A percentile compares a stretch with the other conserved stretches of the same genome.
Conservation (phyloP, 306 rosid species). For the Rosa lucieae region DNA sequence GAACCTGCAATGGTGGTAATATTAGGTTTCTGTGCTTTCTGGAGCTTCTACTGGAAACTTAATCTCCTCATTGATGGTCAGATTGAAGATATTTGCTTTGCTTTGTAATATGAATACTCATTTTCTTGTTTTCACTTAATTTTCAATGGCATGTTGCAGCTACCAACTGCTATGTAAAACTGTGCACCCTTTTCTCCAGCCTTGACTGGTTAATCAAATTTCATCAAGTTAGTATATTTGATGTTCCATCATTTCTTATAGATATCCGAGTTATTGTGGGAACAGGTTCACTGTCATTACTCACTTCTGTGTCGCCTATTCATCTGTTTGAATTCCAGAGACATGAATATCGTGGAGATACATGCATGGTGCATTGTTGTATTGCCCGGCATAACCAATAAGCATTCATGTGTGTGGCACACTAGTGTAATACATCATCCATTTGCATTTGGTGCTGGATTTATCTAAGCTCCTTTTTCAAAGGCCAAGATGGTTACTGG, state of each 20-base stretch:
- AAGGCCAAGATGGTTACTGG: not conserved
- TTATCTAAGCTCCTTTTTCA: not conserved
- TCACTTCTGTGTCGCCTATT: not conserved
- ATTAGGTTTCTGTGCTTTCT: not conserved
- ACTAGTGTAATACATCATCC: not conserved
- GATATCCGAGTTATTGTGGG: not conserved
- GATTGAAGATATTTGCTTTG: conserved; percentile 10
- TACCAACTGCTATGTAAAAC: conserved; percentile 3
- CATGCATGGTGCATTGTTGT: conserved; percentile 17
- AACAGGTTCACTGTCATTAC: not conserved
- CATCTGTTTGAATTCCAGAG: conserved; percentile 15
- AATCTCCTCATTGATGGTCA: not conserved
- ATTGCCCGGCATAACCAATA: not conserved
- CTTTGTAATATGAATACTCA: conserved; percentile 4
- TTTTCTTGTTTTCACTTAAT: conserved; percentile 1
- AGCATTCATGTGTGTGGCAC: conserved; percentile 19
- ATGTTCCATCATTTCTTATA: not conserved
- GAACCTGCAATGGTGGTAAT: conserved; percentile 16
- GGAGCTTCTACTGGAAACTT: not conserved
- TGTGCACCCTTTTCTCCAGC: conserved; percentile 1
- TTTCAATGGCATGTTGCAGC: conserved; percentile 14
- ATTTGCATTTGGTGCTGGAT: conserved; percentile 16
- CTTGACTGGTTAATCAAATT: not conserved
- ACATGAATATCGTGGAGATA: not conserved
- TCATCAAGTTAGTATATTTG: not conserved